A percentile compares a stretch with the other conserved stretches of the same genome.
phyloP scores from a whole-genome alignment of 2,329 filamentous ascomycete species.

The Gaeumannomyces sp. region DNA sequence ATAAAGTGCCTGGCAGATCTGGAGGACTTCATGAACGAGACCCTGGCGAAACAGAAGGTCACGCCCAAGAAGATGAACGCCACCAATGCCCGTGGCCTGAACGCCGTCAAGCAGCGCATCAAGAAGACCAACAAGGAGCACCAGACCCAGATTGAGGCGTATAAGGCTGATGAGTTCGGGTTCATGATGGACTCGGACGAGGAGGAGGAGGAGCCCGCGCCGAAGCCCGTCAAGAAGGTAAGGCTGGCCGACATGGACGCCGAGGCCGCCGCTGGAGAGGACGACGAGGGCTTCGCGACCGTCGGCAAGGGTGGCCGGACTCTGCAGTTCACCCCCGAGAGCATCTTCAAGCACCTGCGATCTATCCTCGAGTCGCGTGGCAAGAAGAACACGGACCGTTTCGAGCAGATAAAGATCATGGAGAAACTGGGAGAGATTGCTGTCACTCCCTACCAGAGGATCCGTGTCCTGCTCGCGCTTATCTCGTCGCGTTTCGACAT shows the following conservation, averaged over 20 bases:
- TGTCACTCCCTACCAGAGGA: conserved; percentile 84
- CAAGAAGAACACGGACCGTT: conserved; percentile 96
- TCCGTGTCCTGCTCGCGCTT: conserved; percentile 84
- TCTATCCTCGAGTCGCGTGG: conserved; percentile 91
- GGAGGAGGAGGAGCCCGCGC: conserved; percentile 50
- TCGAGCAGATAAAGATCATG: conserved; percentile 95
- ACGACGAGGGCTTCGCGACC: conserved; percentile 82
- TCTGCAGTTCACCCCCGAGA: conserved; percentile 89
- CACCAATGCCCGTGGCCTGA: conserved; percentile 86
- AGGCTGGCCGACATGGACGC: conserved; percentile 40
- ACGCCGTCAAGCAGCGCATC: conserved; percentile 96
- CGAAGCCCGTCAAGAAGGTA: conserved; percentile 42
- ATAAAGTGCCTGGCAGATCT: conserved; percentile 89
- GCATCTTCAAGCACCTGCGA: conserved; percentile 94
- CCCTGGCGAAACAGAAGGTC: conserved; percentile 91
- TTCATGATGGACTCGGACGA: conserved; percentile 85
- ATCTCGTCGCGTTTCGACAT: conserved; percentile 94
- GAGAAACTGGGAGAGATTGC: conserved; percentile 91
- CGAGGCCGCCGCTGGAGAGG: conserved; percentile 47
- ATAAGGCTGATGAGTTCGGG: conserved; percentile 74
- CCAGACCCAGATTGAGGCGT: conserved; percentile 78
- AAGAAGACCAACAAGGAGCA: conserved; percentile 99
- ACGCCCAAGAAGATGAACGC: conserved; percentile 98
- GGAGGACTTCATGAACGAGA: conserved; percentile 91
- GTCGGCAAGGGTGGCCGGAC: conserved; percentile 86